Conservation (phyloP, 768 basidiomycete genomes). For the Pisolithus tinctorius region DNA sequence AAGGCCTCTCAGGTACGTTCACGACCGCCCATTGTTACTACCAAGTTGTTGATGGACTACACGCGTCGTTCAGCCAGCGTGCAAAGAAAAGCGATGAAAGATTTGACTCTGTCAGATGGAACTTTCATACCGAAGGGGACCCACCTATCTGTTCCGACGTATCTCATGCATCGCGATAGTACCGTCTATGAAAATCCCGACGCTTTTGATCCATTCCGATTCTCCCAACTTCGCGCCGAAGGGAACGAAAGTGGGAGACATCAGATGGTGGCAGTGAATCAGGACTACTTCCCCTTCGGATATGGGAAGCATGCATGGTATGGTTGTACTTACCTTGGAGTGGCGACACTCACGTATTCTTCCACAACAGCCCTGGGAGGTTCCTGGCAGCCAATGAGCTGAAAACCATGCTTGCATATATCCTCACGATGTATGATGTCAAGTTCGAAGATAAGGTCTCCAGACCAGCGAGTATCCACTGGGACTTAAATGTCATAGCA, state of each 20-base stretch:
- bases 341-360: too few species aligned
- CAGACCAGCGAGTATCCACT: too few species aligned
- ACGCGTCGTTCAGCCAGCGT: constrained; percentile 17
- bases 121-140: constrained; percentile 30
- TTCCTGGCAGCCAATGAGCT: constrained; percentile 37
- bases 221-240: constrained; percentile 29
- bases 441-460: constrained; percentile 28
- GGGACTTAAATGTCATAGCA: too few species aligned
- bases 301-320: too few species aligned
- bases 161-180: constrained; percentile 13
- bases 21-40: background rate
- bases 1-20: constrained; percentile 11
- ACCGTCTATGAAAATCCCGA: constrained; percentile 26
- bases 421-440: constrained; percentile 36
- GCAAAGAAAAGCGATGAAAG: constrained; percentile 25
- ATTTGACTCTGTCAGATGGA: constrained; percentile 33
- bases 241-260: constrained; percentile 27
- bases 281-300: constrained; percentile 17
- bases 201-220: constrained; percentile 44
- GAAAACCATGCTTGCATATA: constrained; percentile 39
- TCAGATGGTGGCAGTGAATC: constrained; percentile 29
- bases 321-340: too few species aligned
- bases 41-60: background rate
- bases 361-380: constrained; percentile 29
- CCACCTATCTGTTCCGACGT: constrained; percentile 16